Conservation (phyloP, 1,284 basidiomycete genomes). For the Puccinia novopanici region DNA sequence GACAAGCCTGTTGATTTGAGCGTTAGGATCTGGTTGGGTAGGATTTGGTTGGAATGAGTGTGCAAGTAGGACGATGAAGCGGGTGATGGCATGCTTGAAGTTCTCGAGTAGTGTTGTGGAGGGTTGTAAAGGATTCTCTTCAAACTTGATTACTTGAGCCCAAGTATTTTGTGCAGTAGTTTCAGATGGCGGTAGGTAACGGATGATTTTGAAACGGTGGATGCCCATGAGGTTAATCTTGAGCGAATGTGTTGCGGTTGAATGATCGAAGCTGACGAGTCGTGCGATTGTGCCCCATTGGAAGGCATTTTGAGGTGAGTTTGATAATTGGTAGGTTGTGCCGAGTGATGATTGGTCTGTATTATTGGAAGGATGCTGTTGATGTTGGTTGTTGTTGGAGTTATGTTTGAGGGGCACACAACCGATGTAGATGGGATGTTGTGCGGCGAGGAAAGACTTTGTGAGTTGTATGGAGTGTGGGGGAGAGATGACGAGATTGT, state of each 20-base stretch:
- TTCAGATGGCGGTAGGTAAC: not conserved
- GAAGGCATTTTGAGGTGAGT: not conserved
- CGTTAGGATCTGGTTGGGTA: not conserved
- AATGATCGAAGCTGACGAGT: constrained; percentile 19
- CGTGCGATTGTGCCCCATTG: constrained; percentile 20
- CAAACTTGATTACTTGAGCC: not conserved
- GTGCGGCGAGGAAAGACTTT: not conserved
- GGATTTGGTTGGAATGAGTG: not conserved
- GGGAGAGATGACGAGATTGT: constrained; percentile 2
- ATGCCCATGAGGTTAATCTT: constrained; percentile 6
- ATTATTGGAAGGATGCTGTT: not conserved
- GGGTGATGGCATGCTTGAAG: constrained; percentile 7
- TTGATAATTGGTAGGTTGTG: not conserved
- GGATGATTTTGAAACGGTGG: constrained; percentile 14
- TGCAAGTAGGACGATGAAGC: constrained; percentile 7
- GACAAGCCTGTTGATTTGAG: constrained; percentile 24
- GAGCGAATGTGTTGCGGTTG: not conserved
- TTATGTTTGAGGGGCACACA: constrained; percentile 52
- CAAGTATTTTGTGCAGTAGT: too few species aligned
- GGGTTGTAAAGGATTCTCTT: not conserved
- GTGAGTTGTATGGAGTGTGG: constrained; percentile 3
- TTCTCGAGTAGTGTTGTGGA: not conserved
- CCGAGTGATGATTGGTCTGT: too few species aligned
- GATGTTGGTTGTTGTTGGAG: not conserved
- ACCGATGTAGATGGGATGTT: constrained; percentile 44